A percentile compares a stretch with the other conserved stretches of the same genome.
Conservation (phyloP, 2,329 filamentous ascomycete genomes). For the Conoideocrella luteorostrata region DNA sequence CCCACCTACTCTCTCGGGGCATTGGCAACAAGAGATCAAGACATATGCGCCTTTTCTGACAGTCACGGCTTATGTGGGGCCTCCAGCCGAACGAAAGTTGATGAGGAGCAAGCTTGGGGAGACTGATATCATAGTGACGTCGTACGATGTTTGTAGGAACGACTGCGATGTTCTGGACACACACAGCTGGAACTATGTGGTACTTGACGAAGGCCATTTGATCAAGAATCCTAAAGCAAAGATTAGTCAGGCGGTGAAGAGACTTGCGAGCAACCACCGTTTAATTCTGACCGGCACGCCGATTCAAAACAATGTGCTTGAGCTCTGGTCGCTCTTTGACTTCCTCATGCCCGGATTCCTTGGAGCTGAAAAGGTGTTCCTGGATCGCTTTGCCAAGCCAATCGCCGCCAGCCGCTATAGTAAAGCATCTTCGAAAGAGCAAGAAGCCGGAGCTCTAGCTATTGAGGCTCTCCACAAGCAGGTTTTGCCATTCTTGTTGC, state of each 20-base stretch:
- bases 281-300: conserved; percentile 95
- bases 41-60: conserved; percentile 91
- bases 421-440: conserved; percentile 96
- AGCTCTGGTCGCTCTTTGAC: conserved; percentile 96
- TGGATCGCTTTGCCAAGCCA: conserved; percentile 90
- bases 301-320: conserved; percentile 95
- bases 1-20: conserved; percentile 89
- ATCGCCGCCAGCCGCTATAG: conserved; percentile 91
- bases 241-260: conserved; percentile 88
- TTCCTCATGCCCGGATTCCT: conserved; percentile 99
- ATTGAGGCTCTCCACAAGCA: conserved; percentile 99
- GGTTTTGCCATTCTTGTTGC: conserved; percentile 89
- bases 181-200: conserved; percentile 93
- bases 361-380: conserved; percentile 89
- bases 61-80: conserved; percentile 85
- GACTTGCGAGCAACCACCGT: conserved; percentile 82
- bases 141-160: conserved; percentile 96
- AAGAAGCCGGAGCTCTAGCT: conserved; percentile 90
- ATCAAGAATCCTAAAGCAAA: conserved; percentile 99
- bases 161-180: conserved; percentile 79
- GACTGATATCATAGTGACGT: conserved; percentile 92
- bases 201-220: conserved; percentile 92
- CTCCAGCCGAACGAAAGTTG: conserved; percentile 70
- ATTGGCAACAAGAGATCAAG: conserved; percentile 98
- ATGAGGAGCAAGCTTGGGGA: conserved; percentile 63